Conservation (phyloP, 2,329 filamentous ascomycete species). For the Calycina marina region DNA sequence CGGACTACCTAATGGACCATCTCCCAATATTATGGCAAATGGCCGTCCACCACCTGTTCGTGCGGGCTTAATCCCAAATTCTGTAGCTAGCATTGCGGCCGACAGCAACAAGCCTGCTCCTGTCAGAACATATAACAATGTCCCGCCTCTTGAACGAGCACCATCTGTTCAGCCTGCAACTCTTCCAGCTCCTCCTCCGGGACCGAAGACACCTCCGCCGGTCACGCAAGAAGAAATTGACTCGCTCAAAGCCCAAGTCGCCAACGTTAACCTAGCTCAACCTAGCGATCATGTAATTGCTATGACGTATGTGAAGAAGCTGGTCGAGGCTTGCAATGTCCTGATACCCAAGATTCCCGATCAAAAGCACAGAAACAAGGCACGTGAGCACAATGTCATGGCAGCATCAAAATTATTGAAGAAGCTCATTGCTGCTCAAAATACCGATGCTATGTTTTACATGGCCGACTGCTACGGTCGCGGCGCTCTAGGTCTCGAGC, state of each 20-base stretch:
- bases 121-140: slow-evolving; percentile 23
- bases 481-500: slow-evolving; percentile 62
- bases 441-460: slow-evolving; percentile 84
- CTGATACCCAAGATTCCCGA: slow-evolving; percentile 52
- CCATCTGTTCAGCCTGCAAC: slow-evolving; percentile 2
- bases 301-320: slow-evolving; percentile 62
- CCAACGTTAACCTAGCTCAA: slow-evolving; percentile 57
- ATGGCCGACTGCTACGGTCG: slow-evolving; percentile 80
- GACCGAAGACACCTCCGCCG: slow-evolving; percentile 14
- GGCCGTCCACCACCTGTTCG: slow-evolving; percentile 49
- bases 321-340: slow-evolving; percentile 71
- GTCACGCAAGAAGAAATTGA: slow-evolving; percentile 73
- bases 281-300: slow-evolving; percentile 58
- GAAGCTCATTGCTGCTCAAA: slow-evolving; percentile 61
- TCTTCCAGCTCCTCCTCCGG: slow-evolving; percentile 3
- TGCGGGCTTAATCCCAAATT: slow-evolving; percentile 45
- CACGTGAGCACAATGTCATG: slow-evolving; percentile 67
- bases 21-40: slow-evolving; percentile 2
- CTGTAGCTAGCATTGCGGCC: slow-evolving; percentile 32
- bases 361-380: slow-evolving; percentile 57
- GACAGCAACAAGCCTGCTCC: slow-evolving; percentile 41
- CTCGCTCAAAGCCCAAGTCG: slow-evolving; percentile 47
- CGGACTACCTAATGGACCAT: slow-evolving; percentile 9
- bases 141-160: slow-evolving; percentile 1
- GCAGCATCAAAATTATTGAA: slow-evolving; percentile 88